These are phyloP conservation scores for Paecilomyces sp. DNA, from an alignment of 2,329 filamentous ascomycete species.

Conservation along the genomic window DNA sequence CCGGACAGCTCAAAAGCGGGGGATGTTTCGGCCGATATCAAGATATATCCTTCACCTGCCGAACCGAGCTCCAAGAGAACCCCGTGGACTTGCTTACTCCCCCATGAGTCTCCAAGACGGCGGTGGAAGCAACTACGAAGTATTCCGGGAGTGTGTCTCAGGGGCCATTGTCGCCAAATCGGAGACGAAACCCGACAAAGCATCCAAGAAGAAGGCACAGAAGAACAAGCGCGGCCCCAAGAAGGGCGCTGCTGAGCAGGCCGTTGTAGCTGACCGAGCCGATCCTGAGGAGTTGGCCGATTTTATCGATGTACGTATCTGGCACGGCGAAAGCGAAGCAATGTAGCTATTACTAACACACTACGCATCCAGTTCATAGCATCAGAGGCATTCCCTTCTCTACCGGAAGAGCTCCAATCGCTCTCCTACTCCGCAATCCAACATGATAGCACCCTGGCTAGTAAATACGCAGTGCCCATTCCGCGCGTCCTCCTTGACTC, in stretches of 20 bases:
- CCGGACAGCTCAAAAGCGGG: background rate
- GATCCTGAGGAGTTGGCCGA: conserved; percentile 66
- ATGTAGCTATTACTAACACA: conserved; percentile 2
- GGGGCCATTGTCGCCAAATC: conserved; percentile 60
- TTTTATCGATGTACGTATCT: conserved; percentile 58
- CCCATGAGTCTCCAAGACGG: conserved; percentile 23
- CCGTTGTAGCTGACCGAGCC: conserved; percentile 13
- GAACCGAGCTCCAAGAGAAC: background rate
- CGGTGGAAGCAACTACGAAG: conserved; percentile 51
- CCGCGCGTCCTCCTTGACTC: conserved; percentile 43
- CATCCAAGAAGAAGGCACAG: conserved; percentile 21
- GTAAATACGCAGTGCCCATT: conserved; percentile 53
- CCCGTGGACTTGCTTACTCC: background rate
- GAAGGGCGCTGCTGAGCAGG: background rate
- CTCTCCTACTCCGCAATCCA: conserved; percentile 55
- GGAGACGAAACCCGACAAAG: conserved; percentile 39
- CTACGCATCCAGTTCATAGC: conserved; percentile 56
- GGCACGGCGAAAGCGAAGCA: no score
- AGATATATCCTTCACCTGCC: background rate
- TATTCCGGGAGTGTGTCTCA: conserved; percentile 69
- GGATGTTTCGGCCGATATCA: background rate
- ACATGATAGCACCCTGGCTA: conserved; percentile 43
- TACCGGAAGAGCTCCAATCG: conserved; percentile 55
- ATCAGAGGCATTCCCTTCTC: conserved; percentile 56
- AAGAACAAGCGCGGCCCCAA: conserved; percentile 15